phyloP scores from a whole-genome alignment of 2,329 filamentous ascomycete species.

The Ploettnerulaceae sp. region DNA sequence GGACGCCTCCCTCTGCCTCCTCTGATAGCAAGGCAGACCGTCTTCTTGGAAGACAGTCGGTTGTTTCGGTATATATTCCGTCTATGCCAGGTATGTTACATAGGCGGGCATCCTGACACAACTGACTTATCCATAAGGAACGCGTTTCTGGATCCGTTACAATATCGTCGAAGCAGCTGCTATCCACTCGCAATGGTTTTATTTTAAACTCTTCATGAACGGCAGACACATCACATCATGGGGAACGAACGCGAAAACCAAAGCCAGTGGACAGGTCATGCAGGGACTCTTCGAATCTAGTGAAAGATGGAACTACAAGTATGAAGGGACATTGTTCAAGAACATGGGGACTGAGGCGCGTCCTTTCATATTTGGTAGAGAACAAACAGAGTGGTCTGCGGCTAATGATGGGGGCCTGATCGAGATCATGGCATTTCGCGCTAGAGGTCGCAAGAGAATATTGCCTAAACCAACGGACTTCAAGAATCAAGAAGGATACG shows the following conservation, averaged over 20 bases:
- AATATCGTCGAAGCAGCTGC: conserved; percentile 33
- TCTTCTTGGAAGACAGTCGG: conserved; percentile 36
- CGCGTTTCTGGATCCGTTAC: conserved; percentile 51
- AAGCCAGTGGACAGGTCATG: conserved; percentile 39
- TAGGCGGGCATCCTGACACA: neutral
- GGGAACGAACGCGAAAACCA: conserved; percentile 41
- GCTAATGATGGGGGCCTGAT: conserved; percentile 53
- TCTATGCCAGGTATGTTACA: conserved; percentile 45
- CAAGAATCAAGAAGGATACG: conserved; percentile 45
- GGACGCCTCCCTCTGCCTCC: conserved; percentile 14
- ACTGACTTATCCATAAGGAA: conserved; percentile 36
- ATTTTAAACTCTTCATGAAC: conserved; percentile 54
- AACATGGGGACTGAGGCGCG: conserved; percentile 44
- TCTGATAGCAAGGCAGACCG: conserved; percentile 29
- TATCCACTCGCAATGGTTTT: conserved; percentile 39
- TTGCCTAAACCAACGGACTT: conserved; percentile 41
- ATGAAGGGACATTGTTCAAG: conserved; percentile 34
- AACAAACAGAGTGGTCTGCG: conserved; percentile 31
- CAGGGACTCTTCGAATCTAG: conserved; percentile 47
- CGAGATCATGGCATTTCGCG: conserved; percentile 49
- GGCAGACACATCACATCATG: conserved; percentile 48
- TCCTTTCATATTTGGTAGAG: conserved; percentile 45
- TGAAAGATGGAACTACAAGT: conserved; percentile 38
- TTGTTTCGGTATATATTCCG: conserved; percentile 52
- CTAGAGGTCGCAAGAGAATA: conserved; percentile 42